A percentile compares a stretch with the other conserved stretches of the same genome.
Evolutionary conservation across 768 basidiomycete species (phyloP).

Genomic region (Termitomyces sp.): DNA sequence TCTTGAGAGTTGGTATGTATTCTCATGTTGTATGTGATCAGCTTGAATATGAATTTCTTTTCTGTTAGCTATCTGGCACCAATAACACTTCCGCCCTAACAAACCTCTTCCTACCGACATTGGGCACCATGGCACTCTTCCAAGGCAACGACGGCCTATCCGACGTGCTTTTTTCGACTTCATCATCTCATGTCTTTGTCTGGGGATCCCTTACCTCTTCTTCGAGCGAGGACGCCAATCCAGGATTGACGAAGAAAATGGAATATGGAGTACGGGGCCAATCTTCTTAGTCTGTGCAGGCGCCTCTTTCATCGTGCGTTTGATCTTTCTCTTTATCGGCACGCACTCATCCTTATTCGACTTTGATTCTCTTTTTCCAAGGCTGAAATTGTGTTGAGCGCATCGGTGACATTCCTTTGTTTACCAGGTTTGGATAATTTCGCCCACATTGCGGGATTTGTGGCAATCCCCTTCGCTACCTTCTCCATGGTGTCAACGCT

Average conservation of each 20-base stretch:
- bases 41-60: background rate
- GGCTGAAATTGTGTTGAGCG: conserved; percentile 80
- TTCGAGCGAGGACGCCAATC: conserved; percentile 49
- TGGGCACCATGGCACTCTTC: conserved; percentile 23
- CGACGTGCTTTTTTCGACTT: conserved; percentile 54
- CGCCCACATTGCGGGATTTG: conserved; percentile 61
- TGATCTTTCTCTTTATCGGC: conserved; percentile 5
- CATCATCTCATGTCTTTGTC: conserved; percentile 60
- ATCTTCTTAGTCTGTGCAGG: conserved; percentile 67
- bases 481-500: conserved; percentile 70
- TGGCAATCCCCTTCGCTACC: conserved; percentile 67
- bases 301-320: conserved; percentile 63
- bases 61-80: conserved; percentile 64
- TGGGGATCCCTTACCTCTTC: conserved; percentile 82
- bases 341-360: conserved; percentile 16
- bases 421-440: conserved; percentile 70
- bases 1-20: conserved; percentile 63
- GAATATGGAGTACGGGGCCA: conserved; percentile 47
- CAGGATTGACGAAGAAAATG: conserved; percentile 63
- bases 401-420: conserved; percentile 79
- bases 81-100: conserved; percentile 64
- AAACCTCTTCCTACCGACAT: conserved; percentile 64
- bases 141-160: conserved; percentile 37
- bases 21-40: background rate
- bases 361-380: conserved; percentile 27